Percentiles rank a stretch among this genome's conserved stretches.
Evolutionary conservation across 495 filamentous ascomycete genomes (phyloP).

Genomic region (Podospora fimiseda): DNA sequence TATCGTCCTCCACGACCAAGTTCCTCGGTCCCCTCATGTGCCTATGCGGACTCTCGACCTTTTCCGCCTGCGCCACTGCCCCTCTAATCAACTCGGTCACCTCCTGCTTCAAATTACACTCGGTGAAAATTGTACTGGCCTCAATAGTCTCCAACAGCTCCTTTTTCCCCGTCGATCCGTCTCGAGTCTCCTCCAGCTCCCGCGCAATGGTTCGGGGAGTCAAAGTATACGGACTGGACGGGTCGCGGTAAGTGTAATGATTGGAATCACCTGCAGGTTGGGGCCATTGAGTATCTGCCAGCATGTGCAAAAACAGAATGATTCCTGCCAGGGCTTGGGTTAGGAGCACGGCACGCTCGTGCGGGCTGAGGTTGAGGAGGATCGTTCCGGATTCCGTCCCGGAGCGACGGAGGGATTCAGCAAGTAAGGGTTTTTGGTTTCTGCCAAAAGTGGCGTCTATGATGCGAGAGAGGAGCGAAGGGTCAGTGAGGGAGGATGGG

Average conservation of each 20-base stretch:
- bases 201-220: constrained; percentile 5
- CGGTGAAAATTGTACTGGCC: constrained; percentile 18
- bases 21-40: not conserved
- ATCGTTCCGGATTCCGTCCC: constrained; percentile 16
- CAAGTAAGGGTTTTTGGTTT: constrained; percentile 13
- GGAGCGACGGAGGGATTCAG: constrained; percentile 15
- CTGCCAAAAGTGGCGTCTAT: constrained; percentile 17
- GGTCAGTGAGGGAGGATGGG: constrained; percentile 8
- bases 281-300: constrained; percentile 26
- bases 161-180: constrained; percentile 5
- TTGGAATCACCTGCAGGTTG: not conserved
- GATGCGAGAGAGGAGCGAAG: constrained; percentile 10
- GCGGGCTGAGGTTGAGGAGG: constrained; percentile 20
- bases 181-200: constrained; percentile 10
- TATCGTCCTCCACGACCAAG: constrained; percentile 14
- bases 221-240: not conserved
- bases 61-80: constrained; percentile 18
- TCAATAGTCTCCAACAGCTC: constrained; percentile 20
- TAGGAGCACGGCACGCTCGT: constrained; percentile 26
- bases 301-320: constrained; percentile 23
- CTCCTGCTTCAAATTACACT: constrained; percentile 14
- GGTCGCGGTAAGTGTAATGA: not conserved
- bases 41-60: not conserved
- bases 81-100: constrained; percentile 20
- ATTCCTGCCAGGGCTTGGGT: constrained; percentile 18